Evolutionary conservation across 805 yeast species (phyloP).

Genomic region (Candida glaebosa): DNA sequence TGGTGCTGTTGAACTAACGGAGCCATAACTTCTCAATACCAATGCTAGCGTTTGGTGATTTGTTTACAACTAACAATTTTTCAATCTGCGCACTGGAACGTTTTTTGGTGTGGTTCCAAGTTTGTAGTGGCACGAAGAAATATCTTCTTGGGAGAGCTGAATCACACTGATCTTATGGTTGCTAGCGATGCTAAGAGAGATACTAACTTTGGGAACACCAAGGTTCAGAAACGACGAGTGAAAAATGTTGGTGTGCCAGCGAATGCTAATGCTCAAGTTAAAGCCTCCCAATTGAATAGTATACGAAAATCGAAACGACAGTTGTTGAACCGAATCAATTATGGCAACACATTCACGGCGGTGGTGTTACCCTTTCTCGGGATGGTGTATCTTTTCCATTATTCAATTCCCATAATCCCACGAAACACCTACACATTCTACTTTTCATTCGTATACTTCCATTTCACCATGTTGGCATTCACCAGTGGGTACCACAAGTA

Average conservation of each 20-base stretch:
- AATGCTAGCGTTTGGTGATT: too few relatives aligned
- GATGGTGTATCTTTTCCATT: constrained; percentile 21
- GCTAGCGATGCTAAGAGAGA: neutral
- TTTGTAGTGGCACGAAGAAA: too few relatives aligned
- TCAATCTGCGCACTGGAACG: too few relatives aligned
- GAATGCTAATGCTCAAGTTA: constrained; percentile 1
- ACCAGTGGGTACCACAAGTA: constrained; percentile 42
- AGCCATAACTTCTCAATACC: too few relatives aligned
- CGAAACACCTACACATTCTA: constrained; percentile 21
- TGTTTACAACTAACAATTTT: too few relatives aligned
- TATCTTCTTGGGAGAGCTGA: too few relatives aligned
- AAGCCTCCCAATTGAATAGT: constrained; percentile 23
- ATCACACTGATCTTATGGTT: neutral
- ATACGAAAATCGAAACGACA: constrained; percentile 34
- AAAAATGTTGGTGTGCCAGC: constrained; percentile 5
- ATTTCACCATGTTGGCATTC: constrained; percentile 37
- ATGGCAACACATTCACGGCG: constrained; percentile 28
- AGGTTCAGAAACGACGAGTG: constrained; percentile 21
- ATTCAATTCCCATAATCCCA: constrained; percentile 23
- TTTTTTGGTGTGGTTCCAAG: too few relatives aligned
- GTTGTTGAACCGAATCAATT: constrained; percentile 34
- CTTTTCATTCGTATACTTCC: constrained; percentile 30
- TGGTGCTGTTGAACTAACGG: neutral
- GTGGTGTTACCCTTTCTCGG: constrained; percentile 32
- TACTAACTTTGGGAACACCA: constrained; percentile 3